These are phyloP conservation scores for Calonectria naviculata DNA, from an alignment of 2,329 filamentous ascomycete species.

Conservation along the genomic window DNA sequence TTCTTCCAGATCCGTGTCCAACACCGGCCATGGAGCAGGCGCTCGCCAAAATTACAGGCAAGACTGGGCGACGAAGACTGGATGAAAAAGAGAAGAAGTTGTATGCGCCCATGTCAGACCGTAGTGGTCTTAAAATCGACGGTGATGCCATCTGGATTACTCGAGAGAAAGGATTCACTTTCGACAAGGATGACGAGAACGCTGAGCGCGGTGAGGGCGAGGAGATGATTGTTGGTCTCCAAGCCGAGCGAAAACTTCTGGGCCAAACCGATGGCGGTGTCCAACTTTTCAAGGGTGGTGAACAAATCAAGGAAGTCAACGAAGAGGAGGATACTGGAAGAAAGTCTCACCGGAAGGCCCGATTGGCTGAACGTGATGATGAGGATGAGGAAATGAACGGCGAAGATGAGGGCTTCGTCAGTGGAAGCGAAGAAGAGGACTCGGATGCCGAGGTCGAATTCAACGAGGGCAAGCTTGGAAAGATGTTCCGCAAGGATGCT, in stretches of 20 bases:
- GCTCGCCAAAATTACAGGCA: slow-evolving; percentile 84
- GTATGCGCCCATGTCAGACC: slow-evolving; percentile 98
- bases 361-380: slow-evolving; percentile 71
- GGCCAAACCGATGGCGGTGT: slow-evolving; percentile 87
- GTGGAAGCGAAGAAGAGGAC: slow-evolving; percentile 63
- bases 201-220: slow-evolving; percentile 91
- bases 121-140: slow-evolving; percentile 94
- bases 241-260: slow-evolving; percentile 83
- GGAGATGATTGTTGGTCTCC: slow-evolving; percentile 91
- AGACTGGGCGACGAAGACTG: slow-evolving; percentile 80
- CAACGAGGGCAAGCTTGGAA: slow-evolving; percentile 69
- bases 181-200: slow-evolving; percentile 74
- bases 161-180: slow-evolving; percentile 78
- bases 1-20: slow-evolving; percentile 92
- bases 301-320: slow-evolving; percentile 70
- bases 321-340: slow-evolving; percentile 68
- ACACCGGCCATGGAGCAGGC: slow-evolving; percentile 93
- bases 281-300: slow-evolving; percentile 84
- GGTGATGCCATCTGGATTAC: slow-evolving; percentile 96
- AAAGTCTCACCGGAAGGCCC: slow-evolving; percentile 67
- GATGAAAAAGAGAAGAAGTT: slow-evolving; percentile 98
- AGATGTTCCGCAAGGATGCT: slow-evolving; percentile 65
- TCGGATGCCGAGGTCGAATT: slow-evolving; percentile 68
- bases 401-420: slow-evolving; percentile 64
- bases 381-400: slow-evolving; percentile 65